Base-by-base conservation (phyloP, 345 rosid species). In the Salix dunnii region DNA sequence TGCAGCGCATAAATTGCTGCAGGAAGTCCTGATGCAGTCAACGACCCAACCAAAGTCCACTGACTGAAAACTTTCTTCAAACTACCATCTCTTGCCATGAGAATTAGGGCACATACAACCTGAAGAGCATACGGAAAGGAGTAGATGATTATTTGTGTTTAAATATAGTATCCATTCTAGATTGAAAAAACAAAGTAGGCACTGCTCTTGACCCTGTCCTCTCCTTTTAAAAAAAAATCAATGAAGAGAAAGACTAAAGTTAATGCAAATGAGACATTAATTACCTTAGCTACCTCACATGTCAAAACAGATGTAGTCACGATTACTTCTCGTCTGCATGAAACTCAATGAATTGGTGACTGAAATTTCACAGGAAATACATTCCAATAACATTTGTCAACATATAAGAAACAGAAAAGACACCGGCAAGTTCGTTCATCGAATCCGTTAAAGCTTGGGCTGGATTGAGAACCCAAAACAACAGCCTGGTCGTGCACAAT, bases 11-110 rank as follows among this genome's bases (percentile, higher is more conserved):
- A 96, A 51, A 96, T 89, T 49, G 95, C 97, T 12, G 98, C 98
- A 70, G 98, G 99, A 79, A 92, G 97, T 78, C 97, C 99, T 7
- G 99, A 96, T 72, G 99, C 96, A 69, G 97, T 92, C 81, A 96
- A 82, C 31, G 99, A 96, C 36, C 91, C 92, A 66, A 89, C 80
- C 88, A 93, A 85, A 60, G 94, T 91, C 99, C 99, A 96, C 78
- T 96, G 84, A 42, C 75, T 87, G 25, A 82, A 81, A 55, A 88
- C 71, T 80, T 86, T 88, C 89, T 81, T 85, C 88, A 94, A 80
- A 79, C 77, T 91, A 60, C 99, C 98, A 58, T 91, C 84, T 88
- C 82, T 91, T 73, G 87, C 90, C 98, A 96, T 94, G 74, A 96
- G 89, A 87, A 92, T 35, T 28, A 94, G 70, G 20, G 99, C 98